Evolutionary conservation across 148 eudicot species (phyloP).

Genomic region (Chenopodium album): DNA sequence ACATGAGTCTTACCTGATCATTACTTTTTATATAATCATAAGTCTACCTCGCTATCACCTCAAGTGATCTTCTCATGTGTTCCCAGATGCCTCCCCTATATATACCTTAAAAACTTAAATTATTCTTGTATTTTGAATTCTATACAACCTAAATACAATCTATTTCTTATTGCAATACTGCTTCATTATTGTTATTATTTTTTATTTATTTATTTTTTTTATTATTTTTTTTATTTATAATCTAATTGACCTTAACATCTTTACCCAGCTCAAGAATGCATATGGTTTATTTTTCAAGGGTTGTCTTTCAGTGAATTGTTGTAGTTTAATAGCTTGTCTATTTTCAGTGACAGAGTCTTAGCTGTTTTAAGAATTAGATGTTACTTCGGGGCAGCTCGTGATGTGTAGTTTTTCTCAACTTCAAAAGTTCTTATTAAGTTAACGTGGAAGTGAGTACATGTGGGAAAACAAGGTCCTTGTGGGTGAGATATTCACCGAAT

Average conservation of each 20-base stretch:
- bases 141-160: neutral
- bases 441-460: too few species aligned
- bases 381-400: neutral
- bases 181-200: too few species aligned
- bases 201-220: too few species aligned
- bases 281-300: neutral
- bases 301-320: neutral
- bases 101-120: neutral
- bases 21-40: neutral
- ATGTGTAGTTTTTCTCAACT: neutral
- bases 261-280: neutral
- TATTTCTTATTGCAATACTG: neutral
- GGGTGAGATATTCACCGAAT: too few species aligned
- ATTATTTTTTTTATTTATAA: too few species aligned
- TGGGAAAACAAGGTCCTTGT: too few species aligned
- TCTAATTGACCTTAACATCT: too few species aligned
- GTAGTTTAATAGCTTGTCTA: neutral
- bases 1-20: neutral
- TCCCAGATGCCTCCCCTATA: neutral
- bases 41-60: neutral
- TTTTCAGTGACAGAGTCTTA: neutral
- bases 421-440: neutral
- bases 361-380: neutral
- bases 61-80: neutral
- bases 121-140: neutral